Percentiles rank a stretch among this genome's conserved stretches.
These are phyloP conservation scores for Epichloe sp. DNA, from an alignment of 2,329 filamentous ascomycete genomes.

Conservation along the genomic window DNA sequence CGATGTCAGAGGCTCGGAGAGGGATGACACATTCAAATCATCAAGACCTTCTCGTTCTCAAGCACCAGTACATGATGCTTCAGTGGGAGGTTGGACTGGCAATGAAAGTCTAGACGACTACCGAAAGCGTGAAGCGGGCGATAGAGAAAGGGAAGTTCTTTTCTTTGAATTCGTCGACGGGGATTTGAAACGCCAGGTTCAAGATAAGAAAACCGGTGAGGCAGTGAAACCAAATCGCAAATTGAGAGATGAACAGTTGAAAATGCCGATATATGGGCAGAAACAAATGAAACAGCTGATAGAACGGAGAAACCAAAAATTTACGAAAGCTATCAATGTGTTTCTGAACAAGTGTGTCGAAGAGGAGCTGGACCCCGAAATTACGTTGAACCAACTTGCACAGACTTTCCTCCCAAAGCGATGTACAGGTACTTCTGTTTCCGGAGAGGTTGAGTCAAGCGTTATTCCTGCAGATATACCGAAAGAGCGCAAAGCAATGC, in stretches of 20 bases:
- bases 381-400: conserved; percentile 45
- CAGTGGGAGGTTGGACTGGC: conserved; percentile 43
- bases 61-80: conserved; percentile 38
- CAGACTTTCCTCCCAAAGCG: conserved; percentile 50
- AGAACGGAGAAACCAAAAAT: conserved; percentile 78
- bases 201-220: conserved; percentile 59
- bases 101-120: conserved; percentile 26
- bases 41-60: conserved; percentile 33
- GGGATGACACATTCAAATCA: conserved; percentile 48
- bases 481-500: conserved; percentile 62
- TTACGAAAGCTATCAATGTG: conserved; percentile 58
- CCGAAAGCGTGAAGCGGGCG: conserved; percentile 4
- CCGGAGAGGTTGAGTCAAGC: conserved; percentile 20
- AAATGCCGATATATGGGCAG: conserved; percentile 85
- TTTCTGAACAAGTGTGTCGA: conserved; percentile 65
- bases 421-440: conserved; percentile 25
- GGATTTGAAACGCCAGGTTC: conserved; percentile 71
- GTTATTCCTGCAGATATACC: conserved; percentile 61
- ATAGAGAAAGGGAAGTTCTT: conserved; percentile 51
- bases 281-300: conserved; percentile 84
- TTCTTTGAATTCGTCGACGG: conserved; percentile 90
- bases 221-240: conserved; percentile 53
- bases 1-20: conserved; percentile 56
- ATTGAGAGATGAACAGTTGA: conserved; percentile 65
- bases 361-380: conserved; percentile 52